These are phyloP conservation scores for Cerrena zonata DNA, from an alignment of 1,284 basidiomycete genomes.

Conservation along the genomic window DNA sequence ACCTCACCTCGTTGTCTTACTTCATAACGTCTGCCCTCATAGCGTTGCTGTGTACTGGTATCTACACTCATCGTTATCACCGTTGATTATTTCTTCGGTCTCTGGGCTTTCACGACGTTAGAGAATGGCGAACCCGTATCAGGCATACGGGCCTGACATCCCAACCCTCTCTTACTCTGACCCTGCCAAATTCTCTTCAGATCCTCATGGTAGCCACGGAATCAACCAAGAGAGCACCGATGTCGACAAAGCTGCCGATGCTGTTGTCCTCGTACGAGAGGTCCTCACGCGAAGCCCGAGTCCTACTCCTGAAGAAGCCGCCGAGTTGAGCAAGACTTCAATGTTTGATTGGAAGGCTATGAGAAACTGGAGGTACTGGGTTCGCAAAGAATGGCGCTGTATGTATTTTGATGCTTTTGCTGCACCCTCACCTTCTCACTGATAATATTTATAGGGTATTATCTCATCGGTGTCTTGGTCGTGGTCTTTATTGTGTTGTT, in stretches of 20 bases:
- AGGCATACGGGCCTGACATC: slow-evolving; percentile 20
- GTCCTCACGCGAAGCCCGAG: slow-evolving; percentile 35
- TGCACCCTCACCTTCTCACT: neutral
- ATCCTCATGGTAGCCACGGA: slow-evolving; percentile 8
- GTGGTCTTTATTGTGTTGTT: slow-evolving; percentile 44
- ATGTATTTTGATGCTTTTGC: slow-evolving; percentile 24
- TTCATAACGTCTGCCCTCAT: too few relatives aligned
- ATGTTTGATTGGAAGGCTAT: slow-evolving; percentile 42
- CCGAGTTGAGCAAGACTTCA: slow-evolving; percentile 30
- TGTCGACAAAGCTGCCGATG: slow-evolving; percentile 8
- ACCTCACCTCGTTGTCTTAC: too few relatives aligned
- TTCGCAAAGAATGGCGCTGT: slow-evolving; percentile 46
- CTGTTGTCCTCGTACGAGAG: slow-evolving; percentile 18
- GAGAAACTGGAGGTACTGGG: slow-evolving; percentile 41
- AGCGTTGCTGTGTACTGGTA: too few relatives aligned
- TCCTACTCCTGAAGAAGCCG: slow-evolving; percentile 35
- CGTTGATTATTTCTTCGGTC: too few relatives aligned
- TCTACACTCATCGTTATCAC: too few relatives aligned
- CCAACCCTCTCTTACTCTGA: slow-evolving; percentile 5
- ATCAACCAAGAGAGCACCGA: slow-evolving; percentile 4
- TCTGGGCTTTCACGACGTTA: too few relatives aligned
- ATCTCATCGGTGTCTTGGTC: slow-evolving; percentile 26
- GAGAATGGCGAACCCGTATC: slow-evolving; percentile 26
- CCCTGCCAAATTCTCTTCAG: neutral
- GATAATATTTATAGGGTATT: slow-evolving; percentile 27